These are phyloP conservation scores for Schizosaccharomyces versatilis DNA, from an alignment of 1,139 yeast genomes.

Conservation along the genomic window DNA sequence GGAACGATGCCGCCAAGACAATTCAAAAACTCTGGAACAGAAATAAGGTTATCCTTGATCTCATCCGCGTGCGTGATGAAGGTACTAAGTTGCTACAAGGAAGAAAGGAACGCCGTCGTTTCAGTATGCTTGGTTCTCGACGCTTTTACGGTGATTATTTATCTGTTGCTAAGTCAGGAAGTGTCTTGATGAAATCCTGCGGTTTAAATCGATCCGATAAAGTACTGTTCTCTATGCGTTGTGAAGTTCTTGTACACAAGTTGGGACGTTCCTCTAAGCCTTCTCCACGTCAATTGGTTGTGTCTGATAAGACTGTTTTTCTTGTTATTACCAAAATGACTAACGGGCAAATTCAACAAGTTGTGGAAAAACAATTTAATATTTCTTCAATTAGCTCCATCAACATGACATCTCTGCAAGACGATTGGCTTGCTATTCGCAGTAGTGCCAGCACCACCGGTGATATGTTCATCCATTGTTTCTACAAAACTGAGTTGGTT, in stretches of 20 bases:
- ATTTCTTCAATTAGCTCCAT: conserved; percentile 39
- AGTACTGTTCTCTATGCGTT: conserved; percentile 59
- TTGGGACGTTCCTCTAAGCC: conserved; percentile 84
- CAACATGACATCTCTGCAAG: conserved; percentile 55
- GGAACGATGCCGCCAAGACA: conserved; percentile 67
- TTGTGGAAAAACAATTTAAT: conserved; percentile 42
- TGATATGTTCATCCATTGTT: conserved; percentile 59
- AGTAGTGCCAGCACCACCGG: conserved; percentile 32
- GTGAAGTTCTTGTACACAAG: conserved; percentile 61
- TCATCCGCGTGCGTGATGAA: conserved; percentile 54
- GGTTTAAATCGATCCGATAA: conserved; percentile 24
- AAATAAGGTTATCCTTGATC: conserved; percentile 58
- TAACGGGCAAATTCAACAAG: conserved; percentile 49
- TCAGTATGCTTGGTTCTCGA: conserved; percentile 72
- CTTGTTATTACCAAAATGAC: conserved; percentile 51
- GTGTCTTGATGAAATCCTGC: conserved; percentile 22
- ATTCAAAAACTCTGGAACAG: conserved; percentile 75
- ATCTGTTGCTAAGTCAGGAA: conserved; percentile 57
- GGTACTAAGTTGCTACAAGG: conserved; percentile 52
- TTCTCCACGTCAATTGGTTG: conserved; percentile 45
- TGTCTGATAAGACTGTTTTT: conserved; percentile 29
- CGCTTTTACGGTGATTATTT: conserved; percentile 89
- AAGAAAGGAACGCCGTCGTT: conserved; percentile 71
- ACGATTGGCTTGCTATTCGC: conserved; percentile 78
- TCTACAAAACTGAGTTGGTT: conserved; percentile 72